Evolutionary conservation across 345 rosid genomes (phyloP), one percentile per base, ranked within the genome.

Genomic region (Aegle marmelos): DNA sequence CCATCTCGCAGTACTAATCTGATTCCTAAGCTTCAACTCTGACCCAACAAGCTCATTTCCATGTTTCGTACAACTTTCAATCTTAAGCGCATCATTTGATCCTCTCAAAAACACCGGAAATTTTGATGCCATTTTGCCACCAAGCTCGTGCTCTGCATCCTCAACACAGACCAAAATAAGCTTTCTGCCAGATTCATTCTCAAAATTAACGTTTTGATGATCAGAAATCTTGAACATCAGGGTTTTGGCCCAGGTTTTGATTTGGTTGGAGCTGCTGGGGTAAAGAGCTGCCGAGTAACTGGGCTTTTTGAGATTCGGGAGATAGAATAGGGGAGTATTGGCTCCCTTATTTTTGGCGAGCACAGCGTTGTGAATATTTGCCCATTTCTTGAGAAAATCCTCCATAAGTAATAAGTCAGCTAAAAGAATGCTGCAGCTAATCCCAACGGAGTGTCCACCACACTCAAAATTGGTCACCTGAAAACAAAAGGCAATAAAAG

Each of bases 361-460:
- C 45, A 86, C 27, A 4, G 83, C 73, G 65, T 68, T 82, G 56
- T 93, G 99, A 64, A 85, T 83, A 57, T 88, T 11, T 67, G 86
- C 83, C 98, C 98, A 92, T 80, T 60, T 86, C 70, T 76, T 75
- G 21, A 92, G 83, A 80, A 92, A 91, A 41, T 82, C 81, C 14
- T 83, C 85, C 73, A 41, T 74, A 36, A 89, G 57, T 36, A 90
- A 1, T 60, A 86, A 61, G 76, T 93, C 98, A 72, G 90, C 91
- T 67, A 95, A 53, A 59, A 95, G 74, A 62, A 95, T 75, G 75
- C 94, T 95, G 83, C 94, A 90, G 82, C 97, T 93, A 50, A 93
- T 81, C 73, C 98, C 99, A 76, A 95, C 69, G 5, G 98, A 91
- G 77, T 93, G 93, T 63, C 99, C 99, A 7, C 99, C 95, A 41